A percentile compares a stretch with the other conserved stretches of the same genome.
Evolutionary conservation across 805 yeast genomes (phyloP).

Genomic region (Zygoascus flipseniorum): DNA sequence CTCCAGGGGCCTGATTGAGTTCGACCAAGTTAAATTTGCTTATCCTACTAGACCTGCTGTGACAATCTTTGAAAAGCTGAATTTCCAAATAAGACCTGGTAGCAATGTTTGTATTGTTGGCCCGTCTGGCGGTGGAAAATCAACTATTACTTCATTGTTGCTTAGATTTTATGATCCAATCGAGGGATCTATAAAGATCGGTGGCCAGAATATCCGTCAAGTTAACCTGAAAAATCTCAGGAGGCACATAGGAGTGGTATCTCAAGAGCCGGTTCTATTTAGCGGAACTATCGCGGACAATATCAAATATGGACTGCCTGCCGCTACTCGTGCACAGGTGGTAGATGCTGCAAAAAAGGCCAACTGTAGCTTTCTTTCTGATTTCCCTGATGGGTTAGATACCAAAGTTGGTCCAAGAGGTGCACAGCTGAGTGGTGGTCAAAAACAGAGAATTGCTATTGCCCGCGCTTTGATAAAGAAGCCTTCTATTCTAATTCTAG

Average conservation of each 20-base stretch:
- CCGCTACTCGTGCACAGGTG: conserved; percentile 52
- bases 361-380: conserved; percentile 64
- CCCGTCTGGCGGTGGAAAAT: conserved; percentile 95
- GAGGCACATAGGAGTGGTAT: conserved; percentile 75
- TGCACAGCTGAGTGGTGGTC: conserved; percentile 89
- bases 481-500: conserved; percentile 76
- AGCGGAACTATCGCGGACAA: conserved; percentile 82
- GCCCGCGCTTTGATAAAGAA: conserved; percentile 77
- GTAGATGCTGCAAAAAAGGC: conserved; percentile 58
- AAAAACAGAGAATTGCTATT: conserved; percentile 84
- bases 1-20: conserved; percentile 39
- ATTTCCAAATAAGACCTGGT: conserved; percentile 61
- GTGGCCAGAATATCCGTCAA: conserved; percentile 52
- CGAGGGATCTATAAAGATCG: conserved; percentile 55
- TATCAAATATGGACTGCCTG: conserved; percentile 61
- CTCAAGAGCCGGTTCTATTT: conserved; percentile 85
- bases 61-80: conserved; percentile 51
- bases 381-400: conserved; percentile 74
- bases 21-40: conserved; percentile 55
- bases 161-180: conserved; percentile 77
- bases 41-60: conserved; percentile 82
- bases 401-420: conserved; percentile 84
- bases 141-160: conserved; percentile 73
- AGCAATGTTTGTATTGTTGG: conserved; percentile 92
- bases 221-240: conserved; percentile 69